Conservation (phyloP, 2,329 filamentous ascomycete genomes). For the Trichophyton simii region DNA sequence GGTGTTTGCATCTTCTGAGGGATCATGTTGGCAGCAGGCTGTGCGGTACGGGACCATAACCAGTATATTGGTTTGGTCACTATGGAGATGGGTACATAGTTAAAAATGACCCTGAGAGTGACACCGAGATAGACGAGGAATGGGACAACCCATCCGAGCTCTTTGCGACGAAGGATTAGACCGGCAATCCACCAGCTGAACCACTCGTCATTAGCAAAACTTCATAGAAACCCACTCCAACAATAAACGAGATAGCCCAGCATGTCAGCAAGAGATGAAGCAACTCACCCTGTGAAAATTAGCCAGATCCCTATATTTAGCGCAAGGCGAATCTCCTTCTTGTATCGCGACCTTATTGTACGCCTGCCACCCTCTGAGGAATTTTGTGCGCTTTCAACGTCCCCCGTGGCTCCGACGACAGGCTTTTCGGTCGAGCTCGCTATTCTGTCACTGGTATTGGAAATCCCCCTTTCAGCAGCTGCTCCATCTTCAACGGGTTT, state of each 20-base stretch:
- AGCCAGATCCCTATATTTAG: conserved; percentile 38
- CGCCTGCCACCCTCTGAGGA: neutral
- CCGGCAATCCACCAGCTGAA: conserved; percentile 63
- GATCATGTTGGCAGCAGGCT: conserved; percentile 47
- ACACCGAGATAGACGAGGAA: conserved; percentile 71
- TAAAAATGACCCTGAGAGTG: conserved; percentile 59
- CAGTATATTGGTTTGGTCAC: conserved; percentile 54
- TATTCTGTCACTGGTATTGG: neutral
- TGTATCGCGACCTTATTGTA: conserved; percentile 2
- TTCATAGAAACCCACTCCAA: neutral
- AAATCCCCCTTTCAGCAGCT: neutral
- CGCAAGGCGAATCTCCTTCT: conserved; percentile 22
- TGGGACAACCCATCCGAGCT: conserved; percentile 70
- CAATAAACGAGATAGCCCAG: neutral
- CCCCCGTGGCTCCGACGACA: neutral
- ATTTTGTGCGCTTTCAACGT: neutral
- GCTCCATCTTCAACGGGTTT: neutral
- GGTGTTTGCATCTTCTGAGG: conserved; percentile 55
- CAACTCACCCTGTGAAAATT: conserved; percentile 42
- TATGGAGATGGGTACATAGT: conserved; percentile 56
- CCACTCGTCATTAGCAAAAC: neutral
- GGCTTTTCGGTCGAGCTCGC: neutral
- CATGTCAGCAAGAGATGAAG: neutral
- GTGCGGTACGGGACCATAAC: conserved; percentile 54
- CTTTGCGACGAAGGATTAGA: conserved; percentile 56